These are phyloP conservation scores for Kuraishia ogatae DNA, from an alignment of 805 yeast genomes.

Conservation along the genomic window DNA sequence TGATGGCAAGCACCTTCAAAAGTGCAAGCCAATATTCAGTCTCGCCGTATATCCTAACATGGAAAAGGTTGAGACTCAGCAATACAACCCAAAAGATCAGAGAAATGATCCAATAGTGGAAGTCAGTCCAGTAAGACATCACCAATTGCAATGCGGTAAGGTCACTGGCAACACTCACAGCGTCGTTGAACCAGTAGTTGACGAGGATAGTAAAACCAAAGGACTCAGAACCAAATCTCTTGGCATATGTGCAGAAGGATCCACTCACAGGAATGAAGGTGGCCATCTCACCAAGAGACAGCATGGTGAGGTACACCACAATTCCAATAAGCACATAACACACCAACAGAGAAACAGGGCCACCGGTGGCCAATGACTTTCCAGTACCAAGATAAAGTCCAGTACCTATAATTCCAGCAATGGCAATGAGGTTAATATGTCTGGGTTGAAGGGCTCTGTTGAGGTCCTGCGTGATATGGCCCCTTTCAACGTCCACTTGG, in stretches of 20 bases:
- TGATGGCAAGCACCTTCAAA: slow-evolving; percentile 47
- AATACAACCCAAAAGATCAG: slow-evolving; percentile 46
- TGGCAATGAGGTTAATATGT: slow-evolving; percentile 40
- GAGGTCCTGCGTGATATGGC: slow-evolving; percentile 21
- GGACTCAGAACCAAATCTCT: slow-evolving; percentile 39
- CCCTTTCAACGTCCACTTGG: neutral
- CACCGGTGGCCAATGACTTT: slow-evolving; percentile 37
- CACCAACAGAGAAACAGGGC: slow-evolving; percentile 44
- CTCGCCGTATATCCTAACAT: slow-evolving; percentile 53
- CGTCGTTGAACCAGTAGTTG: slow-evolving; percentile 46
- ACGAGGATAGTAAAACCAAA: slow-evolving; percentile 43
- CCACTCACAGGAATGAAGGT: slow-evolving; percentile 47
- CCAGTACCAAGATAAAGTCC: slow-evolving; percentile 53
- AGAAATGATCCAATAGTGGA: slow-evolving; percentile 42
- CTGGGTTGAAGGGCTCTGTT: slow-evolving; percentile 11
- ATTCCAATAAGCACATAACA: slow-evolving; percentile 40
- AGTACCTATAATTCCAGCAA: slow-evolving; percentile 37
- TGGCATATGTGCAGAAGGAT: slow-evolving; percentile 41
- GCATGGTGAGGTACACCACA: slow-evolving; percentile 44
- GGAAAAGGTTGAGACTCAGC: slow-evolving; percentile 34
- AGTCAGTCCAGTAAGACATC: slow-evolving; percentile 37
- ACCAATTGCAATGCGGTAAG: slow-evolving; percentile 37
- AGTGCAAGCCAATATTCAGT: slow-evolving; percentile 62
- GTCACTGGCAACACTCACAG: slow-evolving; percentile 38
- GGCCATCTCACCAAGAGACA: slow-evolving; percentile 48